Base-by-base conservation (phyloP, 108 stramenopile genomes). In the Seminavis robusta region DNA sequence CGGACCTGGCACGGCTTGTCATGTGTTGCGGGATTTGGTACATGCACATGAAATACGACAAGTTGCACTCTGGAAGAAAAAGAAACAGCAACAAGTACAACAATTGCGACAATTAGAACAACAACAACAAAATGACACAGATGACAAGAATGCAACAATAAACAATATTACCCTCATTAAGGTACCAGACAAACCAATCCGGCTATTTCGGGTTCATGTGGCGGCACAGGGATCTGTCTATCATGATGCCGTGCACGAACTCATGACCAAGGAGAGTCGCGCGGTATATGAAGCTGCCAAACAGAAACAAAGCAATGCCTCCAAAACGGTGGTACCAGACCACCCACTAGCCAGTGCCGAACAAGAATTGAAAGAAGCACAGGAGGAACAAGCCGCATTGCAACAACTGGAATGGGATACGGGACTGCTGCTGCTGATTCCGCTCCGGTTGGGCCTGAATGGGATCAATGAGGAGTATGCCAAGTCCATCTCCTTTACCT, bases 171-270 rank as follows among this genome's bases (percentile, higher is more conserved):
- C n/a, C n/a, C n/a, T n/a, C n/a, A n/a, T n/a, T n/a, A n/a, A n/a
- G n/a, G n/a, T n/a, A n/a, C n/a, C 10, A 52, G 2, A 19, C 37
- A 23, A n/a, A n/a, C n/a, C n/a, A n/a, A n/a, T n/a, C 2, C 44
- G 9, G 2, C 33, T 67, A 7, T 81, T 87, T 69, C 70, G 88
- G 29, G 79, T 90, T 9, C 73, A 93, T 43, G 72, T 93, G 19
- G 83, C 88, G 11, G 69, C 82, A 8, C 84, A 92, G 63, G 90
- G 88, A n/a, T 80, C 82, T 8, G 77, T 95, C 17, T 95, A 95
- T 56, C 26, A 71, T n/a, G 81, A 88, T 52, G 63, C 67, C 4
- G 52, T 95, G n/a, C 36, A 60, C 4, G 68, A 77, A 16, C 74
- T 87, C 54, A 88, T 95, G 90, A 77, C 67, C 21, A 56, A 41